phyloP scores from a whole-genome alignment of 768 basidiomycete genomes.

The Suillus subaureus region DNA sequence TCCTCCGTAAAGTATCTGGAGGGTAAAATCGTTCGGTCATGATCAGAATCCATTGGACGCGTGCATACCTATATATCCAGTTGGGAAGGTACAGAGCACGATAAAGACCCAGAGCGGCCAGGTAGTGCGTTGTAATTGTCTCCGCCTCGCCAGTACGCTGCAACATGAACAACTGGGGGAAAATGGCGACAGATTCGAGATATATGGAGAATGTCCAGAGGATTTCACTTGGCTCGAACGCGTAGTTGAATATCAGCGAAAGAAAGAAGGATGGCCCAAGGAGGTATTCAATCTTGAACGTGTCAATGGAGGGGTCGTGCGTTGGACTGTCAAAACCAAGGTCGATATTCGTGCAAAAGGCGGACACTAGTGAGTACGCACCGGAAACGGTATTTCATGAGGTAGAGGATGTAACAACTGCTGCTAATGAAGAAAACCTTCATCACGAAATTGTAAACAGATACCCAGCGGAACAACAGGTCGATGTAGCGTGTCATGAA shows the following conservation, averaged over 20 bases:
- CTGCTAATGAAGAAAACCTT: conserved; percentile 94
- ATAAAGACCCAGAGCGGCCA: conserved; percentile 91
- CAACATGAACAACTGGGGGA: conserved; percentile 96
- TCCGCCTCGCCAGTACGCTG: conserved; percentile 97
- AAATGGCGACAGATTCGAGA: conserved; percentile 92
- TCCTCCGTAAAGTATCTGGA: conserved; percentile 65
- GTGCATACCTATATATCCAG: conserved; percentile 92
- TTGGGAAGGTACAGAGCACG: conserved; percentile 96
- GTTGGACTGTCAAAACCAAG: conserved; percentile 64
- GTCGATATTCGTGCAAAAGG: not conserved
- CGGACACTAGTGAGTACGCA: conserved; percentile 40
- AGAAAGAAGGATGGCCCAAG: conserved; percentile 77
- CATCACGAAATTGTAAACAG: conserved; percentile 92
- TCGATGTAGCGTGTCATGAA: conserved; percentile 93
- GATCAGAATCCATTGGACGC: not conserved
- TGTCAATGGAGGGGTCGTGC: conserved; percentile 95
- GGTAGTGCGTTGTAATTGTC: conserved; percentile 95
- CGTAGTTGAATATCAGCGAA: conserved; percentile 88
- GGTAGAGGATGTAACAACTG: conserved; percentile 87
- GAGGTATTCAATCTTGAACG: conserved; percentile 93
- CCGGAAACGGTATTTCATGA: conserved; percentile 91
- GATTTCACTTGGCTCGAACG: conserved; percentile 70
- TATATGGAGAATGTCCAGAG: conserved; percentile 98
- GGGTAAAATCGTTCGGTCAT: conserved; percentile 9
- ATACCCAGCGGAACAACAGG: conserved; percentile 78